Evolutionary conservation across 83 land plant genomes (phyloP), one percentile per base, ranked within the genome.

Genomic region (Picea mariana): DNA sequence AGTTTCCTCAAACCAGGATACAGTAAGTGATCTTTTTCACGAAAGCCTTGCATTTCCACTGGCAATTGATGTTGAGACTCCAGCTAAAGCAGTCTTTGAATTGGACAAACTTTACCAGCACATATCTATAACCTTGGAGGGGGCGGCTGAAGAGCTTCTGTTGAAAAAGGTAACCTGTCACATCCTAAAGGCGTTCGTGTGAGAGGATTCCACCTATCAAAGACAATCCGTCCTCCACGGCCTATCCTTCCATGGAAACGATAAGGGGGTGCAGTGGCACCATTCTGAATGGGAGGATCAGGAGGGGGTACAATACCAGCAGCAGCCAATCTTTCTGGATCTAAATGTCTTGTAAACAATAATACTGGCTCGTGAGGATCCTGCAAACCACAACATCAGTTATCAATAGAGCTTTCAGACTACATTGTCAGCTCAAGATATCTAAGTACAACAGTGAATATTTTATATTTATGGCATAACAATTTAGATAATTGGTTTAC

Each of bases 171-270:
- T 26, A 83, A 80, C 62, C 85, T 85, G 55, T 86, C 85, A 55
- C 58, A 55, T 55, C 87, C 91, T 27, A 92, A 84, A 11, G 94
- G 95, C 40, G 94, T 80, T 59, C 87, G 85, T 75, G 89, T 84
- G 59, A 91, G 89, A n/a, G 98, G 97, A 82, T 94, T 89, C 89
- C 98, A 95, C 64, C 98, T 87, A 77, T 97, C 99, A 87, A 92
- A 96, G 34, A 97, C 83, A 64, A 97, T 89, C 24, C 99, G 91
- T 21, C 99, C 98, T 40, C 99, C 99, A 26, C 99, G 92, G 21
- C 99, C 99, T 52, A 95, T 89, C 81, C 99, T 85, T 15, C 92
- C 97, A 67, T 81, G 94, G 47, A 88, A 87, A 16, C 84, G 83
- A 49, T 69, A 84, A 1, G 90, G 83, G 42, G 87, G 85, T 42